Evolutionary conservation across 2,329 filamentous ascomycete species (phyloP).

Genomic region (Zopfia rhizophila): DNA sequence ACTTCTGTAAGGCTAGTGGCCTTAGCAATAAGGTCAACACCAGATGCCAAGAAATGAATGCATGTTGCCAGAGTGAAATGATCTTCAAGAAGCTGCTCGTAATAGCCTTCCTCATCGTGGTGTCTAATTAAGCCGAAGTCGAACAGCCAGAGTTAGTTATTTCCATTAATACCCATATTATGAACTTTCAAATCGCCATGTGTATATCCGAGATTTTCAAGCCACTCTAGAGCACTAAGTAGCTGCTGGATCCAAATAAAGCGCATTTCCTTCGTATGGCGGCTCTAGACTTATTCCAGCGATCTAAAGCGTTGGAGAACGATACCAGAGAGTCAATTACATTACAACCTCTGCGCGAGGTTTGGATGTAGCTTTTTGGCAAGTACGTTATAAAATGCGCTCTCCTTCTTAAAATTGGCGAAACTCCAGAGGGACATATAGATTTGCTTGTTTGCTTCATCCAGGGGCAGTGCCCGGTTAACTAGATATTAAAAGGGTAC

Average conservation of each 20-base stretch:
- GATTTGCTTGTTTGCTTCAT: slow-evolving; percentile 17
- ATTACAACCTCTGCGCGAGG: slow-evolving; percentile 11
- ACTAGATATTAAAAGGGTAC: slow-evolving; percentile 20
- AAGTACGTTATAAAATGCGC: slow-evolving; percentile 18
- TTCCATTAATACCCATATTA: slow-evolving; percentile 16
- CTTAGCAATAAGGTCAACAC: slow-evolving; percentile 19
- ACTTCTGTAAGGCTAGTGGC: slow-evolving; percentile 17
- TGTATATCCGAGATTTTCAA: slow-evolving; percentile 18
- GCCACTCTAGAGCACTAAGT: slow-evolving; percentile 13
- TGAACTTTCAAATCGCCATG: slow-evolving; percentile 17
- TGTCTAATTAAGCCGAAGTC: slow-evolving; percentile 18
- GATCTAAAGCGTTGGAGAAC: slow-evolving; percentile 10
- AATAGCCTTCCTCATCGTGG: slow-evolving; percentile 18
- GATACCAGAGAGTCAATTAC: slow-evolving; percentile 7
- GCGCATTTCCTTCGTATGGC: slow-evolving; percentile 8
- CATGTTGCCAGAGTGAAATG: slow-evolving; percentile 20
- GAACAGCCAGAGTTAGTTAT: slow-evolving; percentile 16
- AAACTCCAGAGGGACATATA: slow-evolving; percentile 16
- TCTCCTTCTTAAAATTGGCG: slow-evolving; percentile 14
- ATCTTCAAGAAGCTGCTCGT: slow-evolving; percentile 18
- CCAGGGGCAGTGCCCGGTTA: slow-evolving; percentile 1
- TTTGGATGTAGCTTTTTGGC: slow-evolving; percentile 18
- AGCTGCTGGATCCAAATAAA: slow-evolving; percentile 19
- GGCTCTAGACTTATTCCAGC: slow-evolving; percentile 9
- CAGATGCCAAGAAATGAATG: slow-evolving; percentile 13